Evolutionary conservation across 257 asterid species (phyloP), one percentile per base, ranked within the genome.

Genomic region (Pogostemon cablin): DNA sequence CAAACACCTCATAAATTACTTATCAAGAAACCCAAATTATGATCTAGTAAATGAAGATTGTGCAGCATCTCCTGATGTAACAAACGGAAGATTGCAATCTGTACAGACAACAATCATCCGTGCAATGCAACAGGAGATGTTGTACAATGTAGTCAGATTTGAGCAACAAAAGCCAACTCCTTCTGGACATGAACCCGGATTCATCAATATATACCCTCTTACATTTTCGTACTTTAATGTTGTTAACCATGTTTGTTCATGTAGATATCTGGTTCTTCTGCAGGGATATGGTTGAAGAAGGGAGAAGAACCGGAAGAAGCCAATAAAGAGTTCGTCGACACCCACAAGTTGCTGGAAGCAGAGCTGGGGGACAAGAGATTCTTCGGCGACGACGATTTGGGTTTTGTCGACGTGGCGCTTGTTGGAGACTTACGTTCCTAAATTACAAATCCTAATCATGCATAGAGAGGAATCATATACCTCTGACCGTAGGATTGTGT

Each of bases 331-430:
- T 49, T 75, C 15, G 53, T 79, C 1, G 78, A 71, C 32, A 56
- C 11, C 4, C 70, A 81, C 12, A 82, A 67, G 58, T 17, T 48
- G 57, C 37, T 84, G 68, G 86, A 86, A 48, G 80, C 75, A 43
- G 75, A 68, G 25, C 59, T 86, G 11, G 85, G 87, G 2, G 86
- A 84, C 4, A 58, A 78, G 60, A 57, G 79, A 11, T 82, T 67
- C 65, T 85, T 87, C 71, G 93, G 90, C 2, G 92, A 86, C 6
- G 82, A 76, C 6, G 62, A 11, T 0, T 55, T 87, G 35, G 92
- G 90, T 0, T 75, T 44, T 1, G 8, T 78, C 0, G 88, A 87
- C n/a, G 63, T 82, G 35, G 78, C 80, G 43, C 25, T 87, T 2
- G 56, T 86, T 0, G 7, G 67, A 1, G 15, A 15, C 15, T 15